A percentile compares a stretch with the other conserved stretches of the same genome.
Conservation (phyloP, 441 rosid species). For the Codiaeum variegatum region DNA sequence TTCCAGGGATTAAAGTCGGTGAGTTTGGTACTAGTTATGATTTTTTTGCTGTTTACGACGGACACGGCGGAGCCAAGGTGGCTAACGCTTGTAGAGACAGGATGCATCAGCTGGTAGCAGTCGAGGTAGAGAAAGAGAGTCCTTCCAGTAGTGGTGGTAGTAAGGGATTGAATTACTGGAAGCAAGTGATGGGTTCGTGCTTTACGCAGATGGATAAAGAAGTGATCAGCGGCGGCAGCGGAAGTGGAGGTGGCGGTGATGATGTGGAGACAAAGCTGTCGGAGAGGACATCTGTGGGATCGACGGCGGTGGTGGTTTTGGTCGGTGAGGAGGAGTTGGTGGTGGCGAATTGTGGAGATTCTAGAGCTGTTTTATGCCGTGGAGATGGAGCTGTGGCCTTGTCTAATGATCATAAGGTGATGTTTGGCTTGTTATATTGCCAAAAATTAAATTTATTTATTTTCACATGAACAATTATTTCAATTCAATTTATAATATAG, state of each 20-base stretch:
- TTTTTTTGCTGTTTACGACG: slow-evolving; percentile 37
- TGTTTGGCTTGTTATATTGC: not conserved
- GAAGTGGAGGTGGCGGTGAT: not conserved
- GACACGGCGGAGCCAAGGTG: slow-evolving; percentile 32
- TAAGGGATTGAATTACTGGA: slow-evolving; percentile 26
- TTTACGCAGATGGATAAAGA: slow-evolving; percentile 40
- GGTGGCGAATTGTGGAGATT: slow-evolving; percentile 37
- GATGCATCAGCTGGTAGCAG: slow-evolving; percentile 30
- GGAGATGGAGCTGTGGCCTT: slow-evolving; percentile 26
- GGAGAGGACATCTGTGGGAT: slow-evolving; percentile 14
- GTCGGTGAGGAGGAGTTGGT: slow-evolving; percentile 29
- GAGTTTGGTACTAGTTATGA: slow-evolving; percentile 22
- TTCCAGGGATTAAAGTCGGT: slow-evolving; percentile 19
- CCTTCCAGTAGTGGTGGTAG: not conserved
- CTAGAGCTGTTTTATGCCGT: slow-evolving; percentile 26
- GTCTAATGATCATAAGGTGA: slow-evolving; percentile 25
- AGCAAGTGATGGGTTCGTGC: slow-evolving; percentile 28
- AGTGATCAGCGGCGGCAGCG: not conserved
- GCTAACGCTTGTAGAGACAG: slow-evolving; percentile 25
- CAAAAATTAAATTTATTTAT: too few relatives aligned
- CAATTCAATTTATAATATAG: too few relatives aligned
- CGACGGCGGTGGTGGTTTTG: slow-evolving; percentile 35
- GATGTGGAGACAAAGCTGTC: not conserved
- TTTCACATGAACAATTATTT: too few relatives aligned
- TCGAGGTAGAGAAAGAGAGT: slow-evolving; percentile 24